Percentiles rank a stretch among this genome's conserved stretches.
phyloP scores from a whole-genome alignment of 495 filamentous ascomycete species.

The Tuber borchii region DNA sequence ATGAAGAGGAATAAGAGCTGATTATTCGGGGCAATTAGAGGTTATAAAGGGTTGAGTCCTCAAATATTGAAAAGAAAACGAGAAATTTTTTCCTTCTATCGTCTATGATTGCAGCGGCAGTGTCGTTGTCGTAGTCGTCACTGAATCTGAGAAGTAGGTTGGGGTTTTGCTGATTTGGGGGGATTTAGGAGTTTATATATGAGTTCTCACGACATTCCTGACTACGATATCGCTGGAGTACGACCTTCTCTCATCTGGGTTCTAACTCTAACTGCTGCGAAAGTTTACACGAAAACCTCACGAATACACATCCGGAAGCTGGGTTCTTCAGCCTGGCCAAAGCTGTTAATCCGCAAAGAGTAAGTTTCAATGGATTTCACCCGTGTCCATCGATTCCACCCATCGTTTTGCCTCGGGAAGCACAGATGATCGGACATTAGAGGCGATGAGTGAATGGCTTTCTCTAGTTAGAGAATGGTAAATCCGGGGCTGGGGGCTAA shows the following conservation, averaged over 20 bases:
- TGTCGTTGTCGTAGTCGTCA: slow-evolving; percentile 2
- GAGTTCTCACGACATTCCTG: background rate
- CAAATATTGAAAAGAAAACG: background rate
- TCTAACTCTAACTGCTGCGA: background rate
- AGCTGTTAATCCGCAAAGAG: background rate
- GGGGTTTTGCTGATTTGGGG: background rate
- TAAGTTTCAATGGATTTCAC: background rate
- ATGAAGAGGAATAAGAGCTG: background rate
- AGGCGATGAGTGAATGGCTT: background rate
- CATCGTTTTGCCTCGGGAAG: background rate
- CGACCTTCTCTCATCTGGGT: background rate
- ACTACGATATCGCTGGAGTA: background rate
- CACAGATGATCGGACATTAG: slow-evolving; percentile 4
- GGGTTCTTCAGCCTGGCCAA: background rate
- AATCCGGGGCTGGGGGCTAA: background rate
- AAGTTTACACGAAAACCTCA: background rate
- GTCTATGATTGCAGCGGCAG: background rate
- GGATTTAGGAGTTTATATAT: background rate
- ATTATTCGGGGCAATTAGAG: background rate
- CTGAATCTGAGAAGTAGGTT: background rate
- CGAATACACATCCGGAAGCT: background rate
- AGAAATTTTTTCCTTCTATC: background rate
- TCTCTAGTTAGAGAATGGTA: background rate
- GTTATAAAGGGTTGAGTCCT: background rate
- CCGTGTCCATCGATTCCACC: background rate